Conservation (phyloP, 2,329 filamentous ascomycete genomes). For the Zasmidium angulare region DNA sequence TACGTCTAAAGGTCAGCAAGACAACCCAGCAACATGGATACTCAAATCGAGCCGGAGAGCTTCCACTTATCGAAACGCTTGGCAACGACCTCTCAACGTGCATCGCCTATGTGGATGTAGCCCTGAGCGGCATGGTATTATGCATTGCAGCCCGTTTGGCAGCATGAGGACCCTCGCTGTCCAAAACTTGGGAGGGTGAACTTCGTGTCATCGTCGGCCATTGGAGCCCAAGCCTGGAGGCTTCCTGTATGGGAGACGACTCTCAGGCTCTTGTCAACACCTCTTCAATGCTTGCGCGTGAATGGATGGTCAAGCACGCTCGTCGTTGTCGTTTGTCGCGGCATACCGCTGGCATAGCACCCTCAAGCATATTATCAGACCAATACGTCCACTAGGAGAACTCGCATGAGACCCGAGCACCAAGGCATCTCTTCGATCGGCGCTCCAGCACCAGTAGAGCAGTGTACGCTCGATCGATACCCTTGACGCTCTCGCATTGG, state of each 20-base stretch:
- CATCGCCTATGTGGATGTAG: background rate
- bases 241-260: background rate
- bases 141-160: background rate
- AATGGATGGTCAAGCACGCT: too few relatives aligned
- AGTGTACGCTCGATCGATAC: too few relatives aligned
- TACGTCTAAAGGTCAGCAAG: background rate
- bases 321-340: too few relatives aligned
- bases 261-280: background rate
- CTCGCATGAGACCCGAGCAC: too few relatives aligned
- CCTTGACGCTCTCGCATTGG: too few relatives aligned
- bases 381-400: too few relatives aligned
- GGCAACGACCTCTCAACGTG: background rate
- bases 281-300: too few relatives aligned
- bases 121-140: background rate
- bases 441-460: too few relatives aligned
- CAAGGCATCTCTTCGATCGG: too few relatives aligned
- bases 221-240: background rate
- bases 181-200: background rate
- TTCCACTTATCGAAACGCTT: constrained; percentile 2
- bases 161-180: background rate
- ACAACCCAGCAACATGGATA: background rate
- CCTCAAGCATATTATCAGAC: too few relatives aligned
- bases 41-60: background rate
- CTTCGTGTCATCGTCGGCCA: constrained; percentile 2
- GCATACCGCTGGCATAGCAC: too few relatives aligned